Evolutionary conservation across 2,329 filamentous ascomycete species (phyloP), one percentile per base, ranked within the genome.

Genomic region (Talaromyces sp.): DNA sequence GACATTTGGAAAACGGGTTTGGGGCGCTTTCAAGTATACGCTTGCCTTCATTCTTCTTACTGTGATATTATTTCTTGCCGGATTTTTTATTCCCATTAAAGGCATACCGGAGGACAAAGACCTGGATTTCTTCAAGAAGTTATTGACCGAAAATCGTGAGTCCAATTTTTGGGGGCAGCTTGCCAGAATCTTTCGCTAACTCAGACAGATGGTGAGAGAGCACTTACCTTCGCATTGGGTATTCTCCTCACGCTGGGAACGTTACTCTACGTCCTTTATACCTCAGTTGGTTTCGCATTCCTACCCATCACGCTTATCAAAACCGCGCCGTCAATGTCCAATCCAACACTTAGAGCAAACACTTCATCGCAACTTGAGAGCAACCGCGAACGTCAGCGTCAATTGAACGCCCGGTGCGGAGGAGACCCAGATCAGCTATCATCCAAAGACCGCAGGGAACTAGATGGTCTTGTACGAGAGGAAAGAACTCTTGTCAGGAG

Each of bases 301-400:
- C 86, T 98, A 19, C 95, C 95, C 1, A 86, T 97, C 25, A 90
- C 91, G 9, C 87, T 97, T 75, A 96, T 99, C 83, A 97, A 96
- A 79, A 92, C 92, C 15, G 91, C 93, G 0, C 93, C 94, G 9
- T 87, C 92, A 10, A 86, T 97, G 67, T 97, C 94, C 6, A 90
- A 89, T 1, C 92, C 93, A 0, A 87, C 90, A 63, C 83, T 96
- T 17, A 89, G 87, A 27, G 90, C 90, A 67, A 91, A 85, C 17
- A 96, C 92, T 0, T 86, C 90, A 3, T 87, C 91, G 3, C 91
- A 93, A 68, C 85, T 99, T 1, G 91, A 94, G 70, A 86, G 88
- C 72, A 99, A 98, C 75, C 88, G 91, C 62, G 94, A 98, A 79
- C 89, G 93, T 50, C 95, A 98, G 78, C 87, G 92, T 61, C 93